Evolutionary conservation across 805 yeast species (phyloP).

Genomic region (Wickerhamiella slavikovae): DNA sequence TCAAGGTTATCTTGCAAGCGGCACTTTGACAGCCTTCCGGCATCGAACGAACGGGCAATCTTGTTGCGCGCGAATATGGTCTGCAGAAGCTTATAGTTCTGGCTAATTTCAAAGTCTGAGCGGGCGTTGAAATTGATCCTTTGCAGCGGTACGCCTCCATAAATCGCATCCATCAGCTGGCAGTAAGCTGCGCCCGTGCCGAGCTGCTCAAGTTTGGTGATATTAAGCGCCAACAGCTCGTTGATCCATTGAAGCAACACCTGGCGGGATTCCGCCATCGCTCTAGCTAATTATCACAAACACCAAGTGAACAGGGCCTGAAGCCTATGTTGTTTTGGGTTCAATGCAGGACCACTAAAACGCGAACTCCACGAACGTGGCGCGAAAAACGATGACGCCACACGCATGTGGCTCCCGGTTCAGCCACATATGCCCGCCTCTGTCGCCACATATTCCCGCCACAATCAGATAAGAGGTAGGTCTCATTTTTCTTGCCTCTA

Average conservation of each 20-base stretch:
- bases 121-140: slow-evolving; percentile 54
- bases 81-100: slow-evolving; percentile 75
- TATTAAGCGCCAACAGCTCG: slow-evolving; percentile 37
- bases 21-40: slow-evolving; percentile 67
- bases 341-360: too few relatives aligned
- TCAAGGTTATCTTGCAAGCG: slow-evolving; percentile 86
- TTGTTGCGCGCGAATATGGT: slow-evolving; percentile 50
- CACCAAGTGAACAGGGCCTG: too few relatives aligned
- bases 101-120: slow-evolving; percentile 54
- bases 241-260: slow-evolving; percentile 79
- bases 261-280: slow-evolving; percentile 31
- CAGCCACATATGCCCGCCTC: too few relatives aligned
- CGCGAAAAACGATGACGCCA: too few relatives aligned
- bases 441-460: too few relatives aligned
- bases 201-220: slow-evolving; percentile 72
- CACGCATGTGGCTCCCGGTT: too few relatives aligned
- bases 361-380: too few relatives aligned
- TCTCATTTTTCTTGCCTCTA: too few relatives aligned
- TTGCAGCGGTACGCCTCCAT: slow-evolving; percentile 60
- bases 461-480: too few relatives aligned
- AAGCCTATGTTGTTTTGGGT: too few relatives aligned
- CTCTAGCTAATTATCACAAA: not conserved
- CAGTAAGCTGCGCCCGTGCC: slow-evolving; percentile 94
- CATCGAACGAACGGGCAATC: slow-evolving; percentile 57
- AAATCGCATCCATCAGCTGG: slow-evolving; percentile 73